Evolutionary conservation across 176 grass and related monocot species (phyloP).

Genomic region (Rhynchospora tenuis): DNA sequence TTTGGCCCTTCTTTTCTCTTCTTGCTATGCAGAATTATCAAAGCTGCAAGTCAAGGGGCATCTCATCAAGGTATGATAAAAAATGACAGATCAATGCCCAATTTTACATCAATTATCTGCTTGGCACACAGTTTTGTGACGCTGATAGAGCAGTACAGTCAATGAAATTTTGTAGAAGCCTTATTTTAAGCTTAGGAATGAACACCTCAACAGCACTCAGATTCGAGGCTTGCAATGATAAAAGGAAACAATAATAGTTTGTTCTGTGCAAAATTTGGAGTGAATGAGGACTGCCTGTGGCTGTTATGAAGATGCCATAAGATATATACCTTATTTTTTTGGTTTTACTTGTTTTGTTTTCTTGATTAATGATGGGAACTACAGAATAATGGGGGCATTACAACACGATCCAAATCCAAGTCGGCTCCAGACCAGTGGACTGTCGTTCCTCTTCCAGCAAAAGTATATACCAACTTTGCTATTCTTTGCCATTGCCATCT

Average conservation of each 20-base stretch:
- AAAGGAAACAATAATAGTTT: not conserved
- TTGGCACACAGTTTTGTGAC: conserved; percentile 10
- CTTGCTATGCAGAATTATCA: conserved; percentile 54
- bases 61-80: conserved; percentile 74
- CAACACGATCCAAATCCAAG: conserved; percentile 78
- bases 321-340: not conserved
- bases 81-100: not conserved
- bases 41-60: conserved; percentile 83
- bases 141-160: not conserved
- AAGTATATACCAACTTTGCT: conserved; percentile 48
- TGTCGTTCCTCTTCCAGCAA: conserved; percentile 61
- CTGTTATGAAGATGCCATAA: not conserved
- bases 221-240: not conserved
- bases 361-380: not conserved
- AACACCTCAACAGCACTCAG: no score
- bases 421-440: conserved; percentile 72
- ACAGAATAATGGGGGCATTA: conserved; percentile 72
- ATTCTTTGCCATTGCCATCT: not conserved
- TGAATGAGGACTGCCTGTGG: not conserved
- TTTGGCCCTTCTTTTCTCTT: conserved; percentile 75
- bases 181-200: not conserved
- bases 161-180: conserved; percentile 3
- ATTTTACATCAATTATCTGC: conserved; percentile 15
- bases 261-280: not conserved
- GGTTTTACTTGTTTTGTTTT: not conserved